Base-by-base conservation (phyloP, 371 early-diverging fungal species). In the Mortierella sp. region DNA sequence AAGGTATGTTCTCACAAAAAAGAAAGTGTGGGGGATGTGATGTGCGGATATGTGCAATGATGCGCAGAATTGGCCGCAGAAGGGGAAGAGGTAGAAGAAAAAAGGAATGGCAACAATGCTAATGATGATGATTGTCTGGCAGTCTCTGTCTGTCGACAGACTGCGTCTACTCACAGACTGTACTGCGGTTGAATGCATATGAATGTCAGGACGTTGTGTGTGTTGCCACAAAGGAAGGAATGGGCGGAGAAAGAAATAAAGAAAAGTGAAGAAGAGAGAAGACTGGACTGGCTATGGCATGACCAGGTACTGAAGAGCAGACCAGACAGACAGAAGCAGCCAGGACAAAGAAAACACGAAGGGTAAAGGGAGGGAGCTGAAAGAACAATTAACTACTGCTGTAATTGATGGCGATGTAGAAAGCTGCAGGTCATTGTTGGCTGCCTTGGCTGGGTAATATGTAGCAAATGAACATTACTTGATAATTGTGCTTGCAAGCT, bases 111-210 rank as follows among this genome's bases (percentile, higher is more conserved):
- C 51, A 14, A 3, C 48, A 14, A 48, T 48, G 21, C 18, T 18
- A 18, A 51, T 56, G 58, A 27, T 27, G 58, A 56, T 27, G 48
- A 46, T 46, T 46, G 48, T 12, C 48, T 46, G 48, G 41, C 41
- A 0, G 41, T 41, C 41, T 41, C 41, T 27, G 58, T 11, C 21
- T 16, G 18, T 63, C 35, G 63, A 63, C 63, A 18, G 63, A 68
- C 68, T 68, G 68, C 68, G 68, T 38, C 68, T 68, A 68, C 68
- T 68, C 68, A 68, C 63, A 63, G 35, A 18, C 51, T 51, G 21
- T 51, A 63, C 63, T 63, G 63, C 63, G 63, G 63, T 63, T 29
- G 60, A 29, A 14, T 24, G n/a, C 24, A 8, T n/a, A 29, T 58
- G 29, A 16, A 29, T 29, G 18, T 63, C 3, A 2, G 12, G 11